phyloP scores from a whole-genome alignment of 306 rosid species.

The Gynostemma pentaphyllum region DNA sequence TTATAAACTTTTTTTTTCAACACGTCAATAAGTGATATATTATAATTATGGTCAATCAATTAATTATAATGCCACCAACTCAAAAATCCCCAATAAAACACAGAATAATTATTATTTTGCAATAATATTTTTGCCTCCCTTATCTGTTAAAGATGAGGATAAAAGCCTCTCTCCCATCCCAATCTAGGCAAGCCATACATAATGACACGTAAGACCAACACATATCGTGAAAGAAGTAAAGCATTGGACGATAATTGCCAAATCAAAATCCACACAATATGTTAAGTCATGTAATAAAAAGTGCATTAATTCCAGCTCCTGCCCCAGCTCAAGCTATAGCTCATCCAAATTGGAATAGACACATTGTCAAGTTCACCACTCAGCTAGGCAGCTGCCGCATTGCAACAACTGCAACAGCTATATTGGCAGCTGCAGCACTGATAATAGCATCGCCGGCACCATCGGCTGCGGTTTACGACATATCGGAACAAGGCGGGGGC shows the following conservation, averaged over 20 bases:
- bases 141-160: background rate
- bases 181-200: background rate
- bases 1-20: too few relatives aligned
- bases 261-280: background rate
- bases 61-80: too few relatives aligned
- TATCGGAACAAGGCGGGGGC: slow-evolving; percentile 15
- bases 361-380: background rate
- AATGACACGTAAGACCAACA: background rate
- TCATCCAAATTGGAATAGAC: background rate
- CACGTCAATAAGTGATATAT: too few relatives aligned
- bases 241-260: background rate
- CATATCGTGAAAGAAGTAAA: background rate
- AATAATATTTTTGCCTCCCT: background rate
- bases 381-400: slow-evolving; percentile 7
- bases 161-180: background rate
- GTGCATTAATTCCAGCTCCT: background rate
- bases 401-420: slow-evolving; percentile 17
- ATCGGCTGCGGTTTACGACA: slow-evolving; percentile 12
- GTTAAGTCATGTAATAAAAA: slow-evolving; percentile 5
- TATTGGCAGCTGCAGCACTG: slow-evolving; percentile 33
- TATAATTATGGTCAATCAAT: too few relatives aligned
- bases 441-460: slow-evolving; percentile 19
- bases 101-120: too few relatives aligned
- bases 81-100: too few relatives aligned
- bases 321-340: background rate